Percentiles rank a stretch among this genome's conserved stretches.
Evolutionary conservation across 2,329 filamentous ascomycete genomes (phyloP).

Genomic region (Trichoderma koningiopsis): DNA sequence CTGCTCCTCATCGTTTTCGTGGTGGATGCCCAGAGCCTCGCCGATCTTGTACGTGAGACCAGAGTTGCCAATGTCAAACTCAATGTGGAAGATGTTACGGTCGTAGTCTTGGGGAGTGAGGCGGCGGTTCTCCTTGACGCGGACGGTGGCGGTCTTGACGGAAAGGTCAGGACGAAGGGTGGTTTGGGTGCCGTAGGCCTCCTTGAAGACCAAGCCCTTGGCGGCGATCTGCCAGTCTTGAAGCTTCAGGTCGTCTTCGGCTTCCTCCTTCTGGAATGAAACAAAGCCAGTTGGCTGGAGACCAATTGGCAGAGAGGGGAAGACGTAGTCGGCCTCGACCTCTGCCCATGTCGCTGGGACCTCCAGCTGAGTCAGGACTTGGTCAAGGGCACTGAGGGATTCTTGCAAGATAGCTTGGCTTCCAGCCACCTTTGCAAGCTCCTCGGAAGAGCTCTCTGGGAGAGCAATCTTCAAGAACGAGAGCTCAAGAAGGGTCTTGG

Average conservation of each 20-base stretch:
- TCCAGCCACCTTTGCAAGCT: slow-evolving; percentile 59
- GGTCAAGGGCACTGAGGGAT: slow-evolving; percentile 67
- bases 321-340: slow-evolving; percentile 55
- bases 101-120: slow-evolving; percentile 88
- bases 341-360: slow-evolving; percentile 80
- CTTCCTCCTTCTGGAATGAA: slow-evolving; percentile 74
- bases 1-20: slow-evolving; percentile 81
- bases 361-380: slow-evolving; percentile 71
- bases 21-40: slow-evolving; percentile 94
- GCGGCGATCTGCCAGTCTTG: slow-evolving; percentile 81
- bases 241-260: slow-evolving; percentile 65
- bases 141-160: slow-evolving; percentile 83
- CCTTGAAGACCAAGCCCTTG: slow-evolving; percentile 89
- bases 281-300: slow-evolving; percentile 81
- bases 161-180: slow-evolving; percentile 81
- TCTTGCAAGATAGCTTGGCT: slow-evolving; percentile 58
- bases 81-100: slow-evolving; percentile 99
- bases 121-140: slow-evolving; percentile 92
- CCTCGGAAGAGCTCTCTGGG: slow-evolving; percentile 63
- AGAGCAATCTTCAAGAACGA: slow-evolving; percentile 80
- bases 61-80: slow-evolving; percentile 91
- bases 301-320: slow-evolving; percentile 59
- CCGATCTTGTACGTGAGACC: slow-evolving; percentile 96
- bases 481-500: slow-evolving; percentile 72
- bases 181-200: slow-evolving; percentile 77